A percentile compares a stretch with the other conserved stretches of the same genome.
These are phyloP conservation scores for Magnolia sinica DNA, from an alignment of 164 flowering plant species.

Conservation along the genomic window DNA sequence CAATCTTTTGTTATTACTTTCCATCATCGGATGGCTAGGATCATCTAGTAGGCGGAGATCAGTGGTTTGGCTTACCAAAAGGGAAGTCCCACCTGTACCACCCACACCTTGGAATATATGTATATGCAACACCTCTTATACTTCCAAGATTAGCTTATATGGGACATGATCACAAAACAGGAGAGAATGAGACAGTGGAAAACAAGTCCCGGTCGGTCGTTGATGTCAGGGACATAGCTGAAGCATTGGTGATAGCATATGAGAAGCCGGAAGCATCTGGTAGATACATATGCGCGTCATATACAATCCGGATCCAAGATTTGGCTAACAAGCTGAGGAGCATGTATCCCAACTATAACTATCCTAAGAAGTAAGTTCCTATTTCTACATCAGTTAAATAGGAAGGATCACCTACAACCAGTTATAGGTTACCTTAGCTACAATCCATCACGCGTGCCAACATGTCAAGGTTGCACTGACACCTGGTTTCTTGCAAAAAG, in stretches of 20 bases:
- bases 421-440: too few species aligned
- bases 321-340: conserved; percentile 13
- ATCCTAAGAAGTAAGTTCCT: conserved; percentile 16
- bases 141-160: not conserved
- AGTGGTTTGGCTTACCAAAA: too few species aligned
- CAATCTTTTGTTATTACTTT: too few species aligned
- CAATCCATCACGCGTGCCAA: too few species aligned
- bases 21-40: not conserved
- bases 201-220: conserved; percentile 2
- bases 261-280: conserved; percentile 24
- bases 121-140: not conserved
- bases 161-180: not conserved
- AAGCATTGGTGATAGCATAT: conserved; percentile 12
- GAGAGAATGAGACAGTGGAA: conserved; percentile 4
- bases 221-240: conserved; percentile 16
- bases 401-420: too few species aligned
- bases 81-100: too few species aligned
- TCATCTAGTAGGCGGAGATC: too few species aligned
- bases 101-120: too few species aligned
- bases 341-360: conserved; percentile 17
- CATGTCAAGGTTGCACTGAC: too few species aligned
- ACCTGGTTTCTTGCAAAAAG: too few species aligned
- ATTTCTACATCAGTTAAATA: not conserved
- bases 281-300: conserved; percentile 16
- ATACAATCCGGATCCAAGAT: conserved; percentile 3